These are phyloP conservation scores for Paramecium sonneborni DNA, from an alignment of 73 alveolate genomes.

Conservation along the genomic window DNA sequence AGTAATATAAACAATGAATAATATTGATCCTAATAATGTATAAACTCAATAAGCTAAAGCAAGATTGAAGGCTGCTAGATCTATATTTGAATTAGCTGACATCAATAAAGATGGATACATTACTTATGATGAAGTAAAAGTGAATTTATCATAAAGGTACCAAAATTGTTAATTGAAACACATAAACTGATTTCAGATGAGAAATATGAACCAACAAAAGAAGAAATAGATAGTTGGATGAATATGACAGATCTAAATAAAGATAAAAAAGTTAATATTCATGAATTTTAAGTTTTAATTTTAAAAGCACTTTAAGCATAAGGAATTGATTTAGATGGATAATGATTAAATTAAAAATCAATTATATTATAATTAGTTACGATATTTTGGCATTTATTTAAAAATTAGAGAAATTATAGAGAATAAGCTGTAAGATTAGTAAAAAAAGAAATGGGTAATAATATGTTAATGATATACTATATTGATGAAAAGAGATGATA, in stretches of 20 bases:
- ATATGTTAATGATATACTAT: neutral
- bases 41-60: neutral
- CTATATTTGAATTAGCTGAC: neutral
- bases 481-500: neutral
- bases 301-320: neutral
- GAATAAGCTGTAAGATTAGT: neutral
- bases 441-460: neutral
- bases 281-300: neutral
- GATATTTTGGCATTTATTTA: neutral
- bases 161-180: neutral
- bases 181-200: neutral
- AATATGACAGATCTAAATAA: neutral
- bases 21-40: neutral
- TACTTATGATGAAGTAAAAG: neutral
- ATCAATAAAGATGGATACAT: neutral
- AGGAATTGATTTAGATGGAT: constrained; percentile 27
- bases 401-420: neutral
- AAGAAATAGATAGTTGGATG: neutral
- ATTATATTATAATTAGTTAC: neutral
- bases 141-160: neutral
- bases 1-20: neutral
- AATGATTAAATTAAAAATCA: neutral
- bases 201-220: neutral
- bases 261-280: neutral
- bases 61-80: neutral